Conservation (phyloP, 352 stramenopile genomes). For the Phytophthora megakarya region DNA sequence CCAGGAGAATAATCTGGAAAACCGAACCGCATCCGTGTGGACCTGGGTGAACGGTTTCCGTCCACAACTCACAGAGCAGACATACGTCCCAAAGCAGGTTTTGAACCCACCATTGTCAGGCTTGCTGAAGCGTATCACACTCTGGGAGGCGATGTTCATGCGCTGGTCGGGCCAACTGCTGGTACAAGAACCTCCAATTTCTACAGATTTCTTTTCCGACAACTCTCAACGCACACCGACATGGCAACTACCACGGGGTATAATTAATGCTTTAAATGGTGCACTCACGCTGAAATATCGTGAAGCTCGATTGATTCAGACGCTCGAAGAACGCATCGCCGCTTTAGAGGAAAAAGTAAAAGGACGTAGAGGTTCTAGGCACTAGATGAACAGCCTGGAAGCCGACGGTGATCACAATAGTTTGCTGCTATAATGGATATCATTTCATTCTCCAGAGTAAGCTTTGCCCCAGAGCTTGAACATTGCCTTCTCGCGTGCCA, state of each 20-base stretch:
- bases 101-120: constrained; percentile 65
- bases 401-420: not conserved
- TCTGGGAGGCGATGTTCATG: constrained; percentile 80
- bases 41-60: constrained; percentile 85
- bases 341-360: constrained; percentile 40
- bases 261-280: constrained; percentile 55
- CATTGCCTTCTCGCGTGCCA: constrained; percentile 63
- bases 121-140: constrained; percentile 60
- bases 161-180: constrained; percentile 73
- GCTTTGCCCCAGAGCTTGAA: constrained; percentile 61
- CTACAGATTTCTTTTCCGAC: constrained; percentile 60
- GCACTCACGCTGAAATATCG: constrained; percentile 47
- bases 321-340: constrained; percentile 44
- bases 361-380: constrained; percentile 31
- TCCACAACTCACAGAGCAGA: constrained; percentile 59
- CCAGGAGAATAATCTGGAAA: constrained; percentile 56
- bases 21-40: constrained; percentile 76
- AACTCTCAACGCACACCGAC: constrained; percentile 60
- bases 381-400: constrained; percentile 24
- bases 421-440: constrained; percentile 7
- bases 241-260: constrained; percentile 67
- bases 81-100: constrained; percentile 50
- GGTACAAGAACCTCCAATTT: constrained; percentile 46
- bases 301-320: constrained; percentile 49
- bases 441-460: constrained; percentile 19